Evolutionary conservation across 2,329 filamentous ascomycete species (phyloP), one percentile per base, ranked within the genome.

Genomic region (Pleoardoris graminearum): DNA sequence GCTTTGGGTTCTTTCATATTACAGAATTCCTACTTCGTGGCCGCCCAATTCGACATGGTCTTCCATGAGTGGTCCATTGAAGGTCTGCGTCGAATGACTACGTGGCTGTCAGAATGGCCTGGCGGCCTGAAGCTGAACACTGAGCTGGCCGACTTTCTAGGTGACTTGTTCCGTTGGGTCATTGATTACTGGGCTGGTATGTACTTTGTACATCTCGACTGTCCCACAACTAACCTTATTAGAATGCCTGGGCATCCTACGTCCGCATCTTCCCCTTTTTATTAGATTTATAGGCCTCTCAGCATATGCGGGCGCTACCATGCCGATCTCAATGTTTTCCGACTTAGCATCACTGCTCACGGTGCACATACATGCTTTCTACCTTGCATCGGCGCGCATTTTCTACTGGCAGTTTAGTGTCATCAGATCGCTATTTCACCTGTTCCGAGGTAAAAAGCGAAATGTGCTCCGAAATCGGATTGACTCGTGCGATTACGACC

Each of bases 331-430:
- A 17, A 84, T 99, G 55, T 93, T 96, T 73, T 97, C 93, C 0
- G 94, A 99, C 71, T 82, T 99, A 6, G 81, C 97, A 3, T 96
- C 93, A 1, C 82, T 95, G 41, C 80, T 97, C 54, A 99, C 95
- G 1, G 79, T 99, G 30, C 94, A 99, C 74, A 97, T 99, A 50
- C 96, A 97, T 78, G 96, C 89, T 1, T 99, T 99, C 73, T 99
- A 99, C 74, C 87, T 97, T 51, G 93, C 95, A 14, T 96, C 92
- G 7, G 94, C 94, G 2, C 88, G 94, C 46, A 97, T 99, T 66
- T 99, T 93, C 75, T 91, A 97, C 76, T 99, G 94, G 94, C 94
- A 99, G 75, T 85, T 99, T 55, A 96, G 89, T 3, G 97, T 99
- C 57, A 88, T 99, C 59, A 87, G 93, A 60, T 97, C 93, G 10